phyloP scores from a whole-genome alignment of 768 basidiomycete species.

The Rhodotorula graminis region DNA sequence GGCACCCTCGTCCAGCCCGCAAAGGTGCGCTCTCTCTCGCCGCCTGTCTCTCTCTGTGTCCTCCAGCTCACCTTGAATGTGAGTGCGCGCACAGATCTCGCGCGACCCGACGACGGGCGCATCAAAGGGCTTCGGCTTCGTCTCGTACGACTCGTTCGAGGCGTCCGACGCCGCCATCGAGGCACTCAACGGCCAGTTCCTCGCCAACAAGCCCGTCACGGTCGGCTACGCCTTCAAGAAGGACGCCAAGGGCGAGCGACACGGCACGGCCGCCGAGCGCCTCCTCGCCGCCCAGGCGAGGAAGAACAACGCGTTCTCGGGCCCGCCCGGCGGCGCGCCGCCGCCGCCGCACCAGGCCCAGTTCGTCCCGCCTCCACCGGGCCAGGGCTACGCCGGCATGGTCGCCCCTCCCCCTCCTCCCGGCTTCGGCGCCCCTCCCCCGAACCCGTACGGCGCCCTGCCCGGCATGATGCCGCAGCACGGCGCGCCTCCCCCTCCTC shows the following conservation, averaged over 20 bases:
- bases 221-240: slow-evolving; percentile 99
- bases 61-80: background rate
- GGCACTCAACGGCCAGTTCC: slow-evolving; percentile 93
- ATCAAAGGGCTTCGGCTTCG: slow-evolving; percentile 96
- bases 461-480: background rate
- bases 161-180: slow-evolving; percentile 93
- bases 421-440: background rate
- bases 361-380: background rate
- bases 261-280: slow-evolving; percentile 94
- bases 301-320: slow-evolving; percentile 75
- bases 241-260: slow-evolving; percentile 95
- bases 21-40: slow-evolving; percentile 55
- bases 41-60: background rate
- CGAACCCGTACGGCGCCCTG: background rate
- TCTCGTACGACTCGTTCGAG: slow-evolving; percentile 96
- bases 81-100: slow-evolving; percentile 63
- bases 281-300: slow-evolving; percentile 90
- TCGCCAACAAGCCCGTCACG: slow-evolving; percentile 96
- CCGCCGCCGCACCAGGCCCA: background rate
- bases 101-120: slow-evolving; percentile 76
- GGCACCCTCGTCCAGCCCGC: slow-evolving; percentile 86
- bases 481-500: no score
- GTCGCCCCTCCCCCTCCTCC: slow-evolving; percentile 18
- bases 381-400: background rate
- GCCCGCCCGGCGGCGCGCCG: slow-evolving; percentile 47